Evolutionary conservation across 2,329 filamentous ascomycete species (phyloP), one percentile per base, ranked within the genome.

Genomic region (Hypoxylon sp.): DNA sequence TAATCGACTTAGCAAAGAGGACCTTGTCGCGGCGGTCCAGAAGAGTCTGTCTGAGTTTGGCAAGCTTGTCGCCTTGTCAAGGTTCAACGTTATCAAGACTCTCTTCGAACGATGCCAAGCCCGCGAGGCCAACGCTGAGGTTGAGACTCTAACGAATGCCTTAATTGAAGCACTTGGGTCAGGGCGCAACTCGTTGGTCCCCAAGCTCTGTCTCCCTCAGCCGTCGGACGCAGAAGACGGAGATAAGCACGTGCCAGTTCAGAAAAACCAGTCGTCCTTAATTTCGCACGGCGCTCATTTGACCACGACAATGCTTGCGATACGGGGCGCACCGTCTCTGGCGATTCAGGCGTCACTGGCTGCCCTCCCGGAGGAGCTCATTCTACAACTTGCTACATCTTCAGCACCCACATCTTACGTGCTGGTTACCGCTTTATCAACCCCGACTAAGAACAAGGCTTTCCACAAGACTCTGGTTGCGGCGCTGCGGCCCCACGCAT

Each of bases 1-100:
- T 38, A 90, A 92, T 71, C 86, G 95, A 50, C 80, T 98, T 9
- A 89, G 91, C 73, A 93, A 91, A 70, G 92, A 97, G 58, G 92
- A 97, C 69, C 81, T 99, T 7, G 81, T 88, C 37, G 84, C 86
- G 52, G 91, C 90, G 0, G 84, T 92, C 53, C 80, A 87, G 45
- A 82, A 87, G 67, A 89, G 96, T 53, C 74, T 88, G 3, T 88
- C 91, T 0, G 87, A 91, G 51, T 82, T 97, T 4, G 81, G 86
- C 0, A 84, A 83, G 46, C 80, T 98, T 7, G 83, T 97, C 7
- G 82, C 90, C 49, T 86, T 91, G 58, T 87, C 87, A 33, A 84
- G 94, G 41, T 90, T 90, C 59, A 88, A 89, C 52, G 88, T 97
- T 9, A 84, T 97, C 67, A 90, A 88, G 70, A 87, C 88, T 0